Conservation (phyloP, 805 yeast genomes). For the Pichia manshurica region DNA sequence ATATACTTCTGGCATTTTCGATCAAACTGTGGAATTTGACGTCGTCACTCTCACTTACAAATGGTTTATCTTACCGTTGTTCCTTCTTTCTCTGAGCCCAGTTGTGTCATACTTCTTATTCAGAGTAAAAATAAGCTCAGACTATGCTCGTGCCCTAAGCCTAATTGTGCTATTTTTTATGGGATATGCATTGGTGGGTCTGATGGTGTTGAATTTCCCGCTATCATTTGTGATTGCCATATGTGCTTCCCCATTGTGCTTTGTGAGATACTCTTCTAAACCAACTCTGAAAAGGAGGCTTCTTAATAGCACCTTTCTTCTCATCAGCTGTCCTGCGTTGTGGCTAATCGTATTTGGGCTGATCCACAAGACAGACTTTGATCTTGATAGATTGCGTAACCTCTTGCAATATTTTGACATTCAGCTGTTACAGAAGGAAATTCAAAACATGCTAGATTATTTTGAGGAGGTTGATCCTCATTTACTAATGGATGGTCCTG, state of each 20-base stretch:
- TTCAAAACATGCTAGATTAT: constrained; percentile 16
- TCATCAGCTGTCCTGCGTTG: constrained; percentile 30
- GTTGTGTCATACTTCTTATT: background rate
- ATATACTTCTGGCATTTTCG: constrained; percentile 8
- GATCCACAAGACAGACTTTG: constrained; percentile 19
- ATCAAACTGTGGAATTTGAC: background rate
- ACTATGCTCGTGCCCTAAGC: constrained; percentile 22
- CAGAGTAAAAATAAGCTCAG: constrained; percentile 14
- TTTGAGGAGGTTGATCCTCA: constrained; percentile 12
- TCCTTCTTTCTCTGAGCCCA: constrained; percentile 11
- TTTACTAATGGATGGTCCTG: constrained; percentile 28
- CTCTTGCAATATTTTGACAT: constrained; percentile 27
- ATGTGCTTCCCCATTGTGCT: constrained; percentile 68
- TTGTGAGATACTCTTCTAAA: constrained; percentile 38
- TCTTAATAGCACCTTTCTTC: constrained; percentile 23
- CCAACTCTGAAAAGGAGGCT: constrained; percentile 4
- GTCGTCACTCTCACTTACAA: constrained; percentile 8
- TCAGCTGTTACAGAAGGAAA: constrained; percentile 16
- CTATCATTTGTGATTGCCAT: constrained; percentile 69
- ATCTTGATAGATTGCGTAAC: constrained; percentile 27
- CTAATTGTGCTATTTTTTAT: constrained; percentile 44
- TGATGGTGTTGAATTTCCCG: constrained; percentile 79
- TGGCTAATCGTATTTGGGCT: constrained; percentile 26
- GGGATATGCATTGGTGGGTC: constrained; percentile 63
- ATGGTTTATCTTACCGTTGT: constrained; percentile 17